A percentile compares a stretch with the other conserved stretches of the same genome.
phyloP scores from a whole-genome alignment of 306 rosid genomes.

The Canavalia gladiata region DNA sequence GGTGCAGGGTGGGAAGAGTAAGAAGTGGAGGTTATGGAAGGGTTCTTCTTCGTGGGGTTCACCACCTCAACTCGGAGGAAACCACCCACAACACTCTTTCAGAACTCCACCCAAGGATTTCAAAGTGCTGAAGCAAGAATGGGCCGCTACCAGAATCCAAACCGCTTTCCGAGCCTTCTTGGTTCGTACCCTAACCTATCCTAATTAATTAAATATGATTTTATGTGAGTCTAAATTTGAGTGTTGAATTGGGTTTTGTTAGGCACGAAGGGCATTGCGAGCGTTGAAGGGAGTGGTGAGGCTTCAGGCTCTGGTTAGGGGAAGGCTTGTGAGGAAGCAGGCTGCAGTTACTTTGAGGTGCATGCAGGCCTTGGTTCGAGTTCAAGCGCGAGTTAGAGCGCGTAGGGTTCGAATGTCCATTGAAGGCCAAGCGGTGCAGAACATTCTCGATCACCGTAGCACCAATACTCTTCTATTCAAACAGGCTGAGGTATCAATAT shows the following conservation, averaged over 20 bases:
- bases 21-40: slow-evolving; percentile 86
- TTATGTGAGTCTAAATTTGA: too few species aligned
- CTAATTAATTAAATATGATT: too few species aligned
- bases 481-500: slow-evolving; percentile 70
- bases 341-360: slow-evolving; percentile 93
- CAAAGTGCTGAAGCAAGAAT: slow-evolving; percentile 72
- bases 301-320: slow-evolving; percentile 93
- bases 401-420: slow-evolving; percentile 83
- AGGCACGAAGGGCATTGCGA: slow-evolving; percentile 92
- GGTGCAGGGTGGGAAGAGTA: slow-evolving; percentile 59
- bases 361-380: slow-evolving; percentile 96
- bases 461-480: slow-evolving; percentile 72
- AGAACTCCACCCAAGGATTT: slow-evolving; percentile 87
- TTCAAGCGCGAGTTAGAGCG: slow-evolving; percentile 90
- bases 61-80: background rate
- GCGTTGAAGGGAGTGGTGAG: slow-evolving; percentile 95
- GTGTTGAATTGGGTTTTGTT: background rate
- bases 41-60: slow-evolving; percentile 60
- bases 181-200: slow-evolving; percentile 45
- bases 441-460: slow-evolving; percentile 67
- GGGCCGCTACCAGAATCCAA: slow-evolving; percentile 92
- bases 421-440: slow-evolving; percentile 90
- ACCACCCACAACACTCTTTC: slow-evolving; percentile 59
- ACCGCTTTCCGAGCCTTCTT: slow-evolving; percentile 88
- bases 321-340: slow-evolving; percentile 87